A percentile compares a stretch with the other conserved stretches of the same genome.
Conservation (phyloP, 305 asterid genomes). For the Solanum chacoense region DNA sequence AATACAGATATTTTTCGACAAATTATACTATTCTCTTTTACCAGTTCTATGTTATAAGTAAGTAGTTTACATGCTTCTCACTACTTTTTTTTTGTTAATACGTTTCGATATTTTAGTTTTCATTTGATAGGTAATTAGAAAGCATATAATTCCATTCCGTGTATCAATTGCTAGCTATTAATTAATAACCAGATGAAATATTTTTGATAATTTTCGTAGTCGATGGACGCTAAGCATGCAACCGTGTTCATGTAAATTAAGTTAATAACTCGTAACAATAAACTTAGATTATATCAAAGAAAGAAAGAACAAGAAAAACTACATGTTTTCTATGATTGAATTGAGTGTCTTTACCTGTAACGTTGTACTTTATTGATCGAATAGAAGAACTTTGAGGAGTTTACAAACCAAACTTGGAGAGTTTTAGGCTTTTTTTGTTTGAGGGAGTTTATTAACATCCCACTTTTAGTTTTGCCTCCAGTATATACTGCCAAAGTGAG, state of each 20-base stretch:
- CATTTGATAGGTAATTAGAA: background rate
- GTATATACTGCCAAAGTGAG: conserved; percentile 15
- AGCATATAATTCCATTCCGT: background rate
- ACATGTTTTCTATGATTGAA: background rate
- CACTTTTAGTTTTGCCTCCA: background rate
- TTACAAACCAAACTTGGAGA: background rate
- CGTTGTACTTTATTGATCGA: background rate
- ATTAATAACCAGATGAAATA: background rate
- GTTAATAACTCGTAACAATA: background rate
- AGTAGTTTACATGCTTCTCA: background rate
- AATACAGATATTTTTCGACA: background rate
- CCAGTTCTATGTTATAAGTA: background rate
- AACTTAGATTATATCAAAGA: background rate
- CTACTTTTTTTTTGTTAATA: background rate
- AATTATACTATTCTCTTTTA: background rate
- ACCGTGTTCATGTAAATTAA: background rate
- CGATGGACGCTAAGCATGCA: background rate
- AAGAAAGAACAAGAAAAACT: background rate
- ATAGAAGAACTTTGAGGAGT: background rate
- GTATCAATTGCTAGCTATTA: background rate
- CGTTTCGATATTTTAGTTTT: background rate
- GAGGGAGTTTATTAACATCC: background rate
- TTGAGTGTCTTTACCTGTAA: background rate
- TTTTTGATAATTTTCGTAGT: background rate
- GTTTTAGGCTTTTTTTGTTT: background rate